Base-by-base conservation (phyloP, 2,329 filamentous ascomycete genomes). In the Thermochaetoides dissita region DNA sequence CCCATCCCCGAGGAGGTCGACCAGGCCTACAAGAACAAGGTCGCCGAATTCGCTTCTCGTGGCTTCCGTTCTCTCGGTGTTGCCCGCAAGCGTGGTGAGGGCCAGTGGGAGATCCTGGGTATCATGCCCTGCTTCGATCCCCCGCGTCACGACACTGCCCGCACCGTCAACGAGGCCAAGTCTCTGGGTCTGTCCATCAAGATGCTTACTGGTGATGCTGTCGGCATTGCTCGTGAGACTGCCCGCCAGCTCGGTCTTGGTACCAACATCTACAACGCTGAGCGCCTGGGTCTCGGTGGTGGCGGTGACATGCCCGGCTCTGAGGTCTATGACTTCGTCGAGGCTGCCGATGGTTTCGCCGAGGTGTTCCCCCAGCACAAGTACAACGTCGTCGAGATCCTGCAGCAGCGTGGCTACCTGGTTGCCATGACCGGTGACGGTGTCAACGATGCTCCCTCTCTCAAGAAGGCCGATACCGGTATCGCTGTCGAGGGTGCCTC, bases 371-470 rank as follows among this genome's bases (percentile, higher is more conserved):
- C 86, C 55, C 84, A 94, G 67, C 86, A 94, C 75, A 94, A 94
- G 72, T 93, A 88, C 69, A 84, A 86, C 51, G 85, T 91, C 62
- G 86, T 94, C 55, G 85, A 93, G 66, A 93, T 93, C 58, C 76
- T 94, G 39, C 86, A 94, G 68, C 82, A 89, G 68, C 84, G 86
- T 76, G 86, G 86, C 52, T 88, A 93, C 66, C 76, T 94, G 34
- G 86, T 93, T 66, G 87, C 86, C 61, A 94, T 94, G 87, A 94
- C 86, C 65, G 86, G 86, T 72, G 87, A 94, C 55, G 86, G 86
- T 74, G 86, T 94, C 67, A 94, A 94, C 67, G 86, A 94, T 64
- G 86, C 86, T 51, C 84, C 86, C 50, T 93, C 85, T 30, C 71
- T 94, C 59, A 93, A 94, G 71, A 93, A 88, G 71, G 86, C 86